Evolutionary conservation across 768 basidiomycete species (phyloP), one percentile per base, ranked within the genome.

Genomic region (Boletus bicolor): DNA sequence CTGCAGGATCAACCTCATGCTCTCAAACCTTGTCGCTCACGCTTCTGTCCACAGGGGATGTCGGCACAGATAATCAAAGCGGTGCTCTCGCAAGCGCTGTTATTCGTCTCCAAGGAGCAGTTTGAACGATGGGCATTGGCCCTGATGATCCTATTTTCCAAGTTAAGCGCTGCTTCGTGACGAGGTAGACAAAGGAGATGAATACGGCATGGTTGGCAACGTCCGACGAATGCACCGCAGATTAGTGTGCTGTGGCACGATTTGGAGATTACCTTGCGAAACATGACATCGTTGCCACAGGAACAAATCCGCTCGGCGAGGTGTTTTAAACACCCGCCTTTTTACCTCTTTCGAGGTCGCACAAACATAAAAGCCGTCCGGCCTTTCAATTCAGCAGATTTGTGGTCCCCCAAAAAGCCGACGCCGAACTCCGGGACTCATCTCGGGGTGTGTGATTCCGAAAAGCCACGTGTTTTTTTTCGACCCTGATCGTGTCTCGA

Each of bases 41-140:
- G 6, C 21, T 34, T n/a, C 12, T 35, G 9, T 51, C 7, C n/a
- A 9, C 41, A 95, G 88, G 97, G 97, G 11, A 95, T 99, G 90
- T 80, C 88, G 61, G 95, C 97, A 0, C 97, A 99, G 72, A 94
- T 98, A 54, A 80, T 85, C 49, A 99, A 99, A 71, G 97, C 96
- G 0, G 95, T 98, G 12, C 74, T 99, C 14, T 91, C 93, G 8
- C 97, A 99, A 72, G 96, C 94, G 2, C 78, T 99, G 60, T 75
- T 98, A 51, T 99, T 99, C 78, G 89, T 96, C 77, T 91, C 93
- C 60, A 99, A 99, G 74, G 96, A 98, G 66, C 91, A 94, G 66
- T 95, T 99, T 64, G 97, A 99, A 69, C 83, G 82, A 5, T 96
- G 89, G 82, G 86, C 92, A 1, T 75, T 93, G 52, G 72, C 79